Percentiles rank a stretch among this genome's conserved stretches.
phyloP scores from a whole-genome alignment of 2,329 filamentous ascomycete species.

The Arthrobotrys entomopaga region DNA sequence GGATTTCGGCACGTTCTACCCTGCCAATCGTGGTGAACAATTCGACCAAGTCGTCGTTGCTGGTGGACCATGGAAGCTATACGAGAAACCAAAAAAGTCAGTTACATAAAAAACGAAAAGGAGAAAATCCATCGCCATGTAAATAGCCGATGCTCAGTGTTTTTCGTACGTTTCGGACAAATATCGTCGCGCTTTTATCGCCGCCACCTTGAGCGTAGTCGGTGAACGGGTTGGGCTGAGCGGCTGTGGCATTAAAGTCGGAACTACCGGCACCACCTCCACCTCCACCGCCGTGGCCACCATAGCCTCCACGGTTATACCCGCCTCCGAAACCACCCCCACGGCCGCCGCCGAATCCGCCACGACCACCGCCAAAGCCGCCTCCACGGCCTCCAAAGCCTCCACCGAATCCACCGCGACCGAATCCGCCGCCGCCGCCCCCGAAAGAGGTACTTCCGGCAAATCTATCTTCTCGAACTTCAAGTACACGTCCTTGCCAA shows the following conservation, averaged over 20 bases:
- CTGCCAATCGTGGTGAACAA: constrained; percentile 98
- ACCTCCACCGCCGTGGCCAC: constrained; percentile 61
- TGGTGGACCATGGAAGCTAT: constrained; percentile 97
- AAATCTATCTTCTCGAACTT: constrained; percentile 96
- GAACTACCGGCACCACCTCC: constrained; percentile 63
- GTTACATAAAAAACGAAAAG: constrained; percentile 55
- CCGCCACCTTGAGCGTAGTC: constrained; percentile 88
- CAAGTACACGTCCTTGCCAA: constrained; percentile 92
- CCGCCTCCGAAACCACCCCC: constrained; percentile 60
- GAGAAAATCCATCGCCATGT: background rate
- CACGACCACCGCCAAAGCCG: constrained; percentile 61
- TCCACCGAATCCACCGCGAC: constrained; percentile 60
- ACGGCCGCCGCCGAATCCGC: constrained; percentile 63
- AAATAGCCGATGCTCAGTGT: constrained; percentile 44
- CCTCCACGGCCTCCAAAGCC: constrained; percentile 70
- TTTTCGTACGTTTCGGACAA: constrained; percentile 85
- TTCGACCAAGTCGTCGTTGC: constrained; percentile 96
- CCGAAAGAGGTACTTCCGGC: constrained; percentile 70
- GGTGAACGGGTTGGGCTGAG: constrained; percentile 86
- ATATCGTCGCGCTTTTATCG: constrained; percentile 84
- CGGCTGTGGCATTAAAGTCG: constrained; percentile 67
- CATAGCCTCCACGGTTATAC: constrained; percentile 62
- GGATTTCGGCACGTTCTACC: constrained; percentile 98
- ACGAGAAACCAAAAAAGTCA: constrained; percentile 56
- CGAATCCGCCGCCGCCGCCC: constrained; percentile 64